These are phyloP conservation scores for Ramichloridium luteum DNA, from an alignment of 2,329 filamentous ascomycete species.

Conservation along the genomic window DNA sequence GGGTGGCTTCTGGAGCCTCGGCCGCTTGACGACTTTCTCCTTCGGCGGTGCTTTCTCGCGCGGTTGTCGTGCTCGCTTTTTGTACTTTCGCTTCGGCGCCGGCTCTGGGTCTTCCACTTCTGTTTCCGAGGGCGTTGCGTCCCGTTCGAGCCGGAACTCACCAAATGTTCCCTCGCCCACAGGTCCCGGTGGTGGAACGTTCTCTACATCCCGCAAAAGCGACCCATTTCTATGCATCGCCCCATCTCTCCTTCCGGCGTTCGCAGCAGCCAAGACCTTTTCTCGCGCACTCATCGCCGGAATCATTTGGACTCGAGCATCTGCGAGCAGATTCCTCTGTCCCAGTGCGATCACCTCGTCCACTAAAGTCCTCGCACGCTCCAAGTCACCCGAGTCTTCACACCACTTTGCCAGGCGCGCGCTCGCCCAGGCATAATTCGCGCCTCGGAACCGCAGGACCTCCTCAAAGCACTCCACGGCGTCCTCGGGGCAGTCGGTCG, in stretches of 20 bases:
- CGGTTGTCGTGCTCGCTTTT: background rate
- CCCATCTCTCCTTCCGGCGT: too few species aligned
- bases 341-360: constrained; percentile 60
- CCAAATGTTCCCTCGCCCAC: background rate
- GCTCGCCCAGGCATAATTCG: constrained; percentile 10
- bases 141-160: constrained; percentile 1
- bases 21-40: constrained; percentile 7
- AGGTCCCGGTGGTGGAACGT: background rate
- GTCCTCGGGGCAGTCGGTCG: constrained; percentile 49
- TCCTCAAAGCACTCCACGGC: constrained; percentile 69
- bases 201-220: too few species aligned
- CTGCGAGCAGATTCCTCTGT: constrained; percentile 16
- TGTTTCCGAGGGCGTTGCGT: background rate
- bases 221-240: too few species aligned
- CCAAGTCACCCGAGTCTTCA: constrained; percentile 55
- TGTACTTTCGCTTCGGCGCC: background rate
- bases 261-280: too few species aligned
- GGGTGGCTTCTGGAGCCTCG: constrained; percentile 10
- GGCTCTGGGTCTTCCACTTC: background rate
- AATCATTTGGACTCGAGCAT: constrained; percentile 13
- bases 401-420: constrained; percentile 63
- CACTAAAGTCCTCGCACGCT: constrained; percentile 65
- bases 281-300: constrained; percentile 4
- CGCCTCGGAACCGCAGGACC: constrained; percentile 37
- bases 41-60: background rate